Evolutionary conservation across 495 filamentous ascomycete species (phyloP).

Genomic region (Penicillium nucicola): DNA sequence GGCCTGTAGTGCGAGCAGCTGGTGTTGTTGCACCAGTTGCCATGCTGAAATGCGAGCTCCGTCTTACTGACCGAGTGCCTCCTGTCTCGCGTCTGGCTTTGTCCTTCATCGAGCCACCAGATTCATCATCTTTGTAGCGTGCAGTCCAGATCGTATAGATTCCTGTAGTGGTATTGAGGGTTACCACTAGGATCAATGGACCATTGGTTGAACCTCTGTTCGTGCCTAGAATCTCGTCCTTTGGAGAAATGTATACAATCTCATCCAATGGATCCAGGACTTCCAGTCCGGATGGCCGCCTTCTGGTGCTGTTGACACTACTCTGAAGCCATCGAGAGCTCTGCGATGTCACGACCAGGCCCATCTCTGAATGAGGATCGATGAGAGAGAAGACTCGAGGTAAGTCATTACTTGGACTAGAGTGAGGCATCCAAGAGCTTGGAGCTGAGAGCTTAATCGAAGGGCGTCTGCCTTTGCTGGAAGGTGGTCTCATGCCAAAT

Average conservation of each 20-base stretch:
- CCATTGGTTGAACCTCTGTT: conserved; percentile 10
- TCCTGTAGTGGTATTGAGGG: conserved; percentile 67
- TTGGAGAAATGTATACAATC: conserved; percentile 70
- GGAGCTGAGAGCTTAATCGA: conserved; percentile 29
- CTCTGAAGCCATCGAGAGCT: conserved; percentile 30
- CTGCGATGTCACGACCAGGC: conserved; percentile 66
- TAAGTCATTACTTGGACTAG: conserved; percentile 52
- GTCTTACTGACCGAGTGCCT: conserved; percentile 60
- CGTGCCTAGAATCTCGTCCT: conserved; percentile 45
- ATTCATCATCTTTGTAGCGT: conserved; percentile 58
- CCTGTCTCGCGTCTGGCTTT: conserved; percentile 47
- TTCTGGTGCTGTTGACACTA: conserved; percentile 23
- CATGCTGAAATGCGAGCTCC: conserved; percentile 84
- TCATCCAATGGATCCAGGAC: conserved; percentile 68
- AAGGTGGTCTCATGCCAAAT: conserved; percentile 34
- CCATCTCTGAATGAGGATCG: conserved; percentile 83
- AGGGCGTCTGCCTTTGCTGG: conserved; percentile 35
- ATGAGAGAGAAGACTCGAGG: conserved; percentile 82
- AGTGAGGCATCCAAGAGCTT: conserved; percentile 23
- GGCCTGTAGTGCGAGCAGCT: conserved; percentile 43
- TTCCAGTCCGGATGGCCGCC: conserved; percentile 38
- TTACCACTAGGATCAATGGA: conserved; percentile 75
- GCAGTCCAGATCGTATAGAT: conserved; percentile 79
- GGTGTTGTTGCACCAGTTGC: conserved; percentile 81
- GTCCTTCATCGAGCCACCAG: conserved; percentile 47